Evolutionary conservation across 1,284 basidiomycete species (phyloP).

Genomic region (Apiotrichum laibachii): DNA sequence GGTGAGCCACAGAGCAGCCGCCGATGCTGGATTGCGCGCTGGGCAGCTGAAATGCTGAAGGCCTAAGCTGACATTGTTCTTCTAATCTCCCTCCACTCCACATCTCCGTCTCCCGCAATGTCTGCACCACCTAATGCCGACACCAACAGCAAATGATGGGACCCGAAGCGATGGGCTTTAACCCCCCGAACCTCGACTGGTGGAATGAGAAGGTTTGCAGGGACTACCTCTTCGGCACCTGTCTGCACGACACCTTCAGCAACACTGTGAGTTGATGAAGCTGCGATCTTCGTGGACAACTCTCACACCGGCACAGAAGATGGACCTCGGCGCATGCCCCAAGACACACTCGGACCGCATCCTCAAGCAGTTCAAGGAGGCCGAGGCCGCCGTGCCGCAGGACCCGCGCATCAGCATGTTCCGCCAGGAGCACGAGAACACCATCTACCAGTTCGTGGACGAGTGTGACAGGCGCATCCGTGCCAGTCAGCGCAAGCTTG

Average conservation of each 20-base stretch:
- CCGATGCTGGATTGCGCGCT: too few species aligned
- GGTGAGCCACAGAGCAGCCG: conserved; percentile 29
- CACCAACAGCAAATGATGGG: conserved; percentile 91
- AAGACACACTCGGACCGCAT: conserved; percentile 94
- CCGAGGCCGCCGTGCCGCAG: conserved; percentile 67
- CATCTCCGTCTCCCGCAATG: background rate
- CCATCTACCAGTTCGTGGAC: conserved; percentile 92
- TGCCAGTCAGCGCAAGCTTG: conserved; percentile 86
- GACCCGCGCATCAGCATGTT: conserved; percentile 78
- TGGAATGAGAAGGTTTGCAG: conserved; percentile 98
- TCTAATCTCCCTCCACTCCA: background rate
- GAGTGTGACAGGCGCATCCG: conserved; percentile 97
- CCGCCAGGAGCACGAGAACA: conserved; percentile 91
- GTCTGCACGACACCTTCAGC: conserved; percentile 94
- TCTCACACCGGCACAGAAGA: conserved; percentile 70
- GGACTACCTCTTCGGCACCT: conserved; percentile 96
- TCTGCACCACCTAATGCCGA: background rate
- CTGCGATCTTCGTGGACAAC: background rate
- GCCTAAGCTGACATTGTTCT: background rate
- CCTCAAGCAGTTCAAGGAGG: conserved; percentile 83
- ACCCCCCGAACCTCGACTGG: conserved; percentile 89
- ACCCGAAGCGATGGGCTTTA: conserved; percentile 95
- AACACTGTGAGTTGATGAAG: conserved; percentile 74
- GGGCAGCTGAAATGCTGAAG: background rate
- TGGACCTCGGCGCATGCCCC: conserved; percentile 97